phyloP scores from a whole-genome alignment of 768 basidiomycete species.

The Lactarius sanguifluus region DNA sequence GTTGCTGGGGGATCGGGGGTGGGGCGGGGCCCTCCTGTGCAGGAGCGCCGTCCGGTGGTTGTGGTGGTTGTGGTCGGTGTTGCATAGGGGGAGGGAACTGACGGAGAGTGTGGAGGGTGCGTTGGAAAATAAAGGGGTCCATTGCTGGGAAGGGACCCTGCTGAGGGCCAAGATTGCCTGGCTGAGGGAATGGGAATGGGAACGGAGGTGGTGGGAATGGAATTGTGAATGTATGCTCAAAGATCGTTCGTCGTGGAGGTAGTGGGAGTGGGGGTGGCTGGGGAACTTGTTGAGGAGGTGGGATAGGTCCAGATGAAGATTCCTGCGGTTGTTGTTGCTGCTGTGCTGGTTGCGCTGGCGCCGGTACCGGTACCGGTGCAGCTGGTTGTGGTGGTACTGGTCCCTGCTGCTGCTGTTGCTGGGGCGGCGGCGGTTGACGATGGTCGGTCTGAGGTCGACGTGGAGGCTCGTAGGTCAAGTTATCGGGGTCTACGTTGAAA shows the following conservation, averaged over 20 bases:
- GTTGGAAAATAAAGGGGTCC: constrained; percentile 18
- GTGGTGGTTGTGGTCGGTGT: background rate
- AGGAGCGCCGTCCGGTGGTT: constrained; percentile 9
- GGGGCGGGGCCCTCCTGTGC: constrained; percentile 17
- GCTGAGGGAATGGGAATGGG: constrained; percentile 1
- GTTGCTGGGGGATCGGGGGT: constrained; percentile 18
- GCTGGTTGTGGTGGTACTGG: constrained; percentile 23
- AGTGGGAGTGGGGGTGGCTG: background rate
- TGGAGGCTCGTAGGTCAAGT: constrained; percentile 48
- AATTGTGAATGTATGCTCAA: constrained; percentile 24
- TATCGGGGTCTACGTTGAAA: constrained; percentile 81
- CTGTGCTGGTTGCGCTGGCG: constrained; percentile 2
- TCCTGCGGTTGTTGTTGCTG: constrained; percentile 11
- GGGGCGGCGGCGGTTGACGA: constrained; percentile 16
- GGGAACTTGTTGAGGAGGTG: constrained; percentile 10
- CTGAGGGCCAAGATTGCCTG: constrained; percentile 11
- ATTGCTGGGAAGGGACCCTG: constrained; percentile 5
- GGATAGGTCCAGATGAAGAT: background rate
- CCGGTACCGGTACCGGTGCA: background rate
- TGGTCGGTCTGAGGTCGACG: constrained; percentile 13
- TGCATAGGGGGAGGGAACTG: constrained; percentile 4
- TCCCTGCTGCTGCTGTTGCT: background rate
- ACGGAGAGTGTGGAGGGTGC: constrained; percentile 14
- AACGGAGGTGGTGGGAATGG: constrained; percentile 10
- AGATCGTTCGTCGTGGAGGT: constrained; percentile 15